Evolutionary conservation across 495 filamentous ascomycete species (phyloP).

Genomic region (Penicillium longicatenatum): DNA sequence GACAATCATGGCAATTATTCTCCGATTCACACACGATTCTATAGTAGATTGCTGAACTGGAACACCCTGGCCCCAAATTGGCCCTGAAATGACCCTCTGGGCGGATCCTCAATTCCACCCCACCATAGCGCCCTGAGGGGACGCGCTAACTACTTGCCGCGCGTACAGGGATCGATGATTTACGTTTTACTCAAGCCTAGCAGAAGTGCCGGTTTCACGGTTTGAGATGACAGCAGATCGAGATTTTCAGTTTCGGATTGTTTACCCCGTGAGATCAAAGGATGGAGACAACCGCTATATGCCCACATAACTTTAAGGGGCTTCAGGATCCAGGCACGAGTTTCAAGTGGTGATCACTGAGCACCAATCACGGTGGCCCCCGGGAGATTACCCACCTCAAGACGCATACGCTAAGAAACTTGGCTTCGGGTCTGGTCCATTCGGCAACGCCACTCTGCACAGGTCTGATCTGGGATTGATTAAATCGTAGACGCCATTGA

Average conservation of each 20-base stretch:
- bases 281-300: not conserved
- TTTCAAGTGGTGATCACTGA: not conserved
- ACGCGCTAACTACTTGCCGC: slow-evolving; percentile 15
- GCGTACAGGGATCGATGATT: slow-evolving; percentile 13
- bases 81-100: slow-evolving; percentile 8
- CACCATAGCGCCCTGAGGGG: slow-evolving; percentile 16
- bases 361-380: slow-evolving; percentile 14
- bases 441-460: slow-evolving; percentile 8
- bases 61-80: not conserved
- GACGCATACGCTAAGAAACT: slow-evolving; percentile 26
- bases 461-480: slow-evolving; percentile 20
- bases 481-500: slow-evolving; percentile 7
- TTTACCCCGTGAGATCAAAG: not conserved
- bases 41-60: not conserved
- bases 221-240: not conserved
- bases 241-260: not conserved
- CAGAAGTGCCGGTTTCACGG: not conserved
- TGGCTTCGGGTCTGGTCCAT: slow-evolving; percentile 27
- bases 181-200: not conserved
- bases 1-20: slow-evolving; percentile 13
- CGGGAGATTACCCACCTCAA: slow-evolving; percentile 16
- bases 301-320: not conserved
- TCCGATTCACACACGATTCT: slow-evolving; percentile 8
- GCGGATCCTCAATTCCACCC: slow-evolving; percentile 20
- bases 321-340: slow-evolving; percentile 1